Evolutionary conservation across 2,329 filamentous ascomycete species (phyloP).

Genomic region (Cladosporium sp.): DNA sequence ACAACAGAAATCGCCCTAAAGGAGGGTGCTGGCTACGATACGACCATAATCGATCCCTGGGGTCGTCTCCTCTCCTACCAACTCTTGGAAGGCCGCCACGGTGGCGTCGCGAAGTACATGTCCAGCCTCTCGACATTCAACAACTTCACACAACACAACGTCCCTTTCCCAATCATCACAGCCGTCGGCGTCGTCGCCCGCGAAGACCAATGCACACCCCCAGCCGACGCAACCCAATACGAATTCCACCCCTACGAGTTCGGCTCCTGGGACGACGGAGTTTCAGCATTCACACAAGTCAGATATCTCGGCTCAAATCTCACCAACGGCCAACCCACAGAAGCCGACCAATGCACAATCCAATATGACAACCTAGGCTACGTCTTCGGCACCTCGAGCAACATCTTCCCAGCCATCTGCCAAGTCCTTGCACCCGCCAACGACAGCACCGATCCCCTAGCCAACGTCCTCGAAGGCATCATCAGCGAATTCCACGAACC

Average conservation of each 20-base stretch:
- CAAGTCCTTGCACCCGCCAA: constrained; percentile 16
- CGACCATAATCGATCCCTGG: constrained; percentile 40
- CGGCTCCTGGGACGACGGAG: constrained; percentile 58
- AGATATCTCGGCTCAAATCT: constrained; percentile 59
- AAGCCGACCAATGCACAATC: constrained; percentile 41
- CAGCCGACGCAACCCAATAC: constrained; percentile 55
- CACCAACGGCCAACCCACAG: constrained; percentile 41
- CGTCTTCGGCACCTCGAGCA: constrained; percentile 42
- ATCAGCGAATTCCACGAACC: constrained; percentile 28
- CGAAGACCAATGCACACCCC: constrained; percentile 35
- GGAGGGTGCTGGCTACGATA: constrained; percentile 35
- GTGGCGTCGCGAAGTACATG: constrained; percentile 35
- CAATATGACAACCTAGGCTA: constrained; percentile 49
- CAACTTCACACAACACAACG: constrained; percentile 39
- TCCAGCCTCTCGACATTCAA: constrained; percentile 32
- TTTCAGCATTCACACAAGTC: constrained; percentile 57
- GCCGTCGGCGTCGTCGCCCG: constrained; percentile 35
- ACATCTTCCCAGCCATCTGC: constrained; percentile 36
- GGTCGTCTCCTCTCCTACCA: constrained; percentile 40
- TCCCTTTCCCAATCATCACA: constrained; percentile 46
- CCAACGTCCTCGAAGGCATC: constrained; percentile 27
- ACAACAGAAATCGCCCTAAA: constrained; percentile 35
- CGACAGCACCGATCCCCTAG: constrained; percentile 19
- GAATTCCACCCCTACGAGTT: constrained; percentile 66
- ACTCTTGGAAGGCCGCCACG: constrained; percentile 35